Percentiles rank a stretch among this genome's conserved stretches.
Conservation (phyloP, 2,329 filamentous ascomycete genomes). For the Penicillium sp. region DNA sequence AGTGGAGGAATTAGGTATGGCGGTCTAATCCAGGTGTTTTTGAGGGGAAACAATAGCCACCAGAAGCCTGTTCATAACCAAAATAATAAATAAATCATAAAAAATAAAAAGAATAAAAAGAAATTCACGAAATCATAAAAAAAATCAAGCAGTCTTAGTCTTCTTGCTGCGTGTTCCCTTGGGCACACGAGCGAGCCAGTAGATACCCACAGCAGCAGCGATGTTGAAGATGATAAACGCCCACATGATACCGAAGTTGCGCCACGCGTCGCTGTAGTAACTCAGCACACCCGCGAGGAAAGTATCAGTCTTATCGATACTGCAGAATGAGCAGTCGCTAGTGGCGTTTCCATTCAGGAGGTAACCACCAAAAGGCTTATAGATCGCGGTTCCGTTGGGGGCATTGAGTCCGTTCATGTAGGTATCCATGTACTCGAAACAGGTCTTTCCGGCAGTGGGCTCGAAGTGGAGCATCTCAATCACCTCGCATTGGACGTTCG, state of each 20-base stretch:
- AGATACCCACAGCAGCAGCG: constrained; percentile 57
- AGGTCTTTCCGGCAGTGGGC: constrained; percentile 62
- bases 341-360: constrained; percentile 49
- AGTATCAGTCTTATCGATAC: constrained; percentile 47
- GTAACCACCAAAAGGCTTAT: constrained; percentile 34
- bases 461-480: constrained; percentile 35
- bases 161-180: constrained; percentile 35
- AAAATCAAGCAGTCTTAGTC: constrained; percentile 13
- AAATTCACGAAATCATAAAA: background rate
- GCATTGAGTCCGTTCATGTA: constrained; percentile 35
- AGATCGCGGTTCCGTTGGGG: background rate
- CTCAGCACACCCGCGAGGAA: constrained; percentile 48
- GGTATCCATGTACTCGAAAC: constrained; percentile 50
- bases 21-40: background rate
- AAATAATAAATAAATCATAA: background rate
- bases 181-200: constrained; percentile 62
- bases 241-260: constrained; percentile 71
- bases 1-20: background rate
- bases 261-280: constrained; percentile 56
- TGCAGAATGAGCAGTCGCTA: constrained; percentile 52
- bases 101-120: background rate
- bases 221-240: constrained; percentile 66
- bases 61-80: background rate
- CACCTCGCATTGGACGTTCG: constrained; percentile 30
- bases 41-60: background rate